Conservation (phyloP, 352 stramenopile species). For the Phytopythium litorale region DNA sequence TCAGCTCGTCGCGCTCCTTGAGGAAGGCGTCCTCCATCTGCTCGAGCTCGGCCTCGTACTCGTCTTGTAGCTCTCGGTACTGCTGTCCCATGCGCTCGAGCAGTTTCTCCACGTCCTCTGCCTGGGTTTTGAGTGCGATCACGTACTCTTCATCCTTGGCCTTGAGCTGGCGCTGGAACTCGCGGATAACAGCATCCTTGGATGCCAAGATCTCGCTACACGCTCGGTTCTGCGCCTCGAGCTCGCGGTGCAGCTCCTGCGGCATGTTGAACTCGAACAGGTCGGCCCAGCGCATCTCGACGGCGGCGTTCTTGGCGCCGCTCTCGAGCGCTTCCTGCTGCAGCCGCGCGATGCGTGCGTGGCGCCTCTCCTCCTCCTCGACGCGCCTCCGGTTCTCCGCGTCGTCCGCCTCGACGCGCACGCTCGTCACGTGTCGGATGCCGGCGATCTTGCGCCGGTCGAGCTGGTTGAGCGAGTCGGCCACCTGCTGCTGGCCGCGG, state of each 20-base stretch:
- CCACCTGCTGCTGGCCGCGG: slow-evolving; percentile 71
- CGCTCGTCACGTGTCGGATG: slow-evolving; percentile 89
- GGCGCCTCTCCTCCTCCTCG: slow-evolving; percentile 86
- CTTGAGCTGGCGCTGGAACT: slow-evolving; percentile 91
- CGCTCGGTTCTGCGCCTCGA: slow-evolving; percentile 83
- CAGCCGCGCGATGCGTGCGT: slow-evolving; percentile 76
- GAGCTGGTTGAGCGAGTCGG: slow-evolving; percentile 72
- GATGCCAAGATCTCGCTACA: slow-evolving; percentile 90
- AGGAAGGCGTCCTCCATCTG: slow-evolving; percentile 93
- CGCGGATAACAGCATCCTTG: slow-evolving; percentile 87
- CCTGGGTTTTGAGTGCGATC: slow-evolving; percentile 86
- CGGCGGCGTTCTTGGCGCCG: slow-evolving; percentile 88
- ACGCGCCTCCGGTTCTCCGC: slow-evolving; percentile 87
- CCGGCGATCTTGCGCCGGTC: slow-evolving; percentile 67
- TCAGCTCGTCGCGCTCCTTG: slow-evolving; percentile 88
- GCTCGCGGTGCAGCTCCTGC: slow-evolving; percentile 88
- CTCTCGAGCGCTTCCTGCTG: slow-evolving; percentile 91
- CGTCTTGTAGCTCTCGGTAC: slow-evolving; percentile 91
- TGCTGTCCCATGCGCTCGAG: slow-evolving; percentile 88
- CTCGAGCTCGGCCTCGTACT: slow-evolving; percentile 93
- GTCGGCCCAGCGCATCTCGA: slow-evolving; percentile 93
- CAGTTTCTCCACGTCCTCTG: slow-evolving; percentile 89
- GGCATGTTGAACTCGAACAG: slow-evolving; percentile 93
- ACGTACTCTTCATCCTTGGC: slow-evolving; percentile 96
- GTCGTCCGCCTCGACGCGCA: slow-evolving; percentile 90